Base-by-base conservation (phyloP, 75 land plant species). In the Pseudotsuga menziesii region DNA sequence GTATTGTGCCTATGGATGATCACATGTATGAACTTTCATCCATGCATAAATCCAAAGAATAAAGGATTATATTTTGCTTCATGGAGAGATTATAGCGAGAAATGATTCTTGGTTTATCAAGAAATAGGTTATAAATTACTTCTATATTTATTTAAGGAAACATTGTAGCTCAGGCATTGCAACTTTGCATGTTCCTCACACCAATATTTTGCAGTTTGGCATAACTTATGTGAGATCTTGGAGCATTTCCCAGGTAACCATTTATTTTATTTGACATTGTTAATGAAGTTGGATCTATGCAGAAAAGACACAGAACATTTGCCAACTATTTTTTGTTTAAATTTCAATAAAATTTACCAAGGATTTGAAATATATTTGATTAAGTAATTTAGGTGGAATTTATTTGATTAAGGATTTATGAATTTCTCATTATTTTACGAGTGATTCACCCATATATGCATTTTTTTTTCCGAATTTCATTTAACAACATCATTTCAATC, bases 51-150 rank as follows among this genome's bases (percentile, higher is more conserved):
- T 92, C 95, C 55, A 91, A 89, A 73, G 96, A 91, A 73, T 85
- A 86, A 19, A 94, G 98, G 36, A 89, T 96, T 12, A 96, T 67
- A 87, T 96, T 61, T 88, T 94, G 15, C 97, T 94, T 27, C 95
- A 94, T 78, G 97, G 93, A 23, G 93, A 96, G 75, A 91, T 96
- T 54, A 83, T 93, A 48, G 93, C 95, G 20, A 87, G 91, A 75
- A 94, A 92, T 72, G 90, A 96, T 56, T 90, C 99, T 0, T 94
- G 92, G 88, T 92, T 96, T 61, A 67, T 92, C 54, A 96, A 96
- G 80, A 94, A 92, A 75, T 81, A 94, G 25, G 80, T 94, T 17
- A 94, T 96, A 39, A 91, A 96, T 61, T 92, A 96, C 80, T 89
- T 96, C 76, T 96, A 96, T 76, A 91, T 93, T 11, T 96, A 92